These are phyloP conservation scores for Penicillium sp. DNA, from an alignment of 2,329 filamentous ascomycete genomes.

Conservation along the genomic window DNA sequence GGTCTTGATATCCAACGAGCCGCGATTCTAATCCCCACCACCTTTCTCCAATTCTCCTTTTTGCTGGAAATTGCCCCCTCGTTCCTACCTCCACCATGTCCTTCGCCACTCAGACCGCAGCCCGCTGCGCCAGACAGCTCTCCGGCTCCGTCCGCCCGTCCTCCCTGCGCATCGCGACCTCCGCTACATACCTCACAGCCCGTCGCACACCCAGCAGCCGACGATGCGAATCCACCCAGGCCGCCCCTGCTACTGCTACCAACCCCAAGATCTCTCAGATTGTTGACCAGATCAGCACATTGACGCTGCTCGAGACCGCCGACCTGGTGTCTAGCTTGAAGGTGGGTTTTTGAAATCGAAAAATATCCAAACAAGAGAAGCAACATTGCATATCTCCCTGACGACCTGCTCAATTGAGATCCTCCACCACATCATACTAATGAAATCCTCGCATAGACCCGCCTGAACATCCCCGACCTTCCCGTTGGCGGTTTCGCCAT, in stretches of 20 bases:
- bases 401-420: conserved; percentile 4
- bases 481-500: conserved; percentile 88
- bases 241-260: conserved; percentile 51
- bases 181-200: conserved; percentile 40
- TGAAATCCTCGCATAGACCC: conserved; percentile 57
- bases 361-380: not conserved
- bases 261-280: conserved; percentile 94
- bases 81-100: conserved; percentile 35
- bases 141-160: conserved; percentile 40
- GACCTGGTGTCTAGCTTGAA: conserved; percentile 93
- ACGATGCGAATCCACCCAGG: conserved; percentile 87
- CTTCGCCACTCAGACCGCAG: conserved; percentile 41
- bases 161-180: conserved; percentile 41
- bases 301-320: conserved; percentile 95
- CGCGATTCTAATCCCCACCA: conserved; percentile 19
- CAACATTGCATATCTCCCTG: not conserved
- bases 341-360: conserved; percentile 53
- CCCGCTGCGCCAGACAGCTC: conserved; percentile 45
- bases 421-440: not conserved
- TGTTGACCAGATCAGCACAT: conserved; percentile 97
- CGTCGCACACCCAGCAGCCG: conserved; percentile 53
- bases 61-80: not conserved
- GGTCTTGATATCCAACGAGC: conserved; percentile 22
- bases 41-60: conserved; percentile 9
- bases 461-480: conserved; percentile 96